A percentile compares a stretch with the other conserved stretches of the same genome.
Evolutionary conservation across 1,139 yeast species (phyloP).

Genomic region (Kurtzmaniella quercitrusa): DNA sequence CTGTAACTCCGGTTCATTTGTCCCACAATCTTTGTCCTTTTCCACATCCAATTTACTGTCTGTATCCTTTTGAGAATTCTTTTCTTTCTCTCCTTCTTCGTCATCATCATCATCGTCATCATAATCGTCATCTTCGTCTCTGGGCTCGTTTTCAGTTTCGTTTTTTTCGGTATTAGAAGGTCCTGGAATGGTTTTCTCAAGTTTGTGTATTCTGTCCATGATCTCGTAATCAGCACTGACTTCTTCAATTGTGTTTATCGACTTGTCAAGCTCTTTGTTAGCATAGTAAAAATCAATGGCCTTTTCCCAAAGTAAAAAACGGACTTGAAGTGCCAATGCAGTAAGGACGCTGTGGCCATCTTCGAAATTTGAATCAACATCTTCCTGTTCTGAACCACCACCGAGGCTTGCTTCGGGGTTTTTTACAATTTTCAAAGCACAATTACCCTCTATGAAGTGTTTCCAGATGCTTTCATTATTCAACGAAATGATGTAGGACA

Average conservation of each 20-base stretch:
- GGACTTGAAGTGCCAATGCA: conserved; percentile 56
- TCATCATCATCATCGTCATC: conserved; percentile 40
- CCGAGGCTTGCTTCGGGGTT: conserved; percentile 12
- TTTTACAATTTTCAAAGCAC: conserved; percentile 30
- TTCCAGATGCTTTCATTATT: conserved; percentile 43
- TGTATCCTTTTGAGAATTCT: conserved; percentile 11
- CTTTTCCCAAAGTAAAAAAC: conserved; percentile 71
- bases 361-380: conserved; percentile 31
- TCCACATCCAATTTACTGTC: conserved; percentile 9
- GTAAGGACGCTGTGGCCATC: conserved; percentile 50
- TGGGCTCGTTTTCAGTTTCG: conserved; percentile 16
- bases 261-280: conserved; percentile 25
- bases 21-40: conserved; percentile 3
- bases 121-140: conserved; percentile 33
- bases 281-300: conserved; percentile 56
- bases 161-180: conserved; percentile 20
- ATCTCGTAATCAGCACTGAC: conserved; percentile 36
- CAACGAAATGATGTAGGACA: conserved; percentile 37
- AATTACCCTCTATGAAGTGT: conserved; percentile 51
- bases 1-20: conserved; percentile 7
- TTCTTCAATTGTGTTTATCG: conserved; percentile 26
- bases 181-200: conserved; percentile 16
- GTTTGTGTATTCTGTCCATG: conserved; percentile 30
- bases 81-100: conserved; percentile 30
- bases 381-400: conserved; percentile 9